Evolutionary conservation across 768 basidiomycete species (phyloP), one percentile per base, ranked within the genome.

Genomic region (Symmetrospora coprosmae): DNA sequence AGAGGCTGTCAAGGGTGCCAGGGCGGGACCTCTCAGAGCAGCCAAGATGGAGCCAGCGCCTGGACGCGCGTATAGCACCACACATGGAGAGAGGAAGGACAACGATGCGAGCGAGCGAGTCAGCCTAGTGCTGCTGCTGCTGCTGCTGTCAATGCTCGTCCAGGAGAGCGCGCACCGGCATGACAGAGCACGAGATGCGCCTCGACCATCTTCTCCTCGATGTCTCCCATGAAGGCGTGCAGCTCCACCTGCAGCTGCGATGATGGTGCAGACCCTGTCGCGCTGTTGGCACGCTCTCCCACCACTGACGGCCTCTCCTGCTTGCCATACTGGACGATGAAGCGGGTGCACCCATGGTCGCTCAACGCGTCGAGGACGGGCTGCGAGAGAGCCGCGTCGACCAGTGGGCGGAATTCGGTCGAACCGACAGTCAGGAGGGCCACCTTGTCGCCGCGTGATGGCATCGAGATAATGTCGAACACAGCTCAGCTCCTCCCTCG

Each of bases 41-140:
- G 92, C 87, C 30, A 97, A 78, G 67, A 97, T 90, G 3, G 92
- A 94, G 11, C 92, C 92, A 21, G 92, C 85, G 51, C 92, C 92
- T 96, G 62, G 11, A 21, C 23, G 23, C 33, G 45, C 11, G 19
- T 5, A 19, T 0, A 21, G n/a, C n/a, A n/a, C n/a, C n/a, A n/a
- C 43, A 37, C 28, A 2, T 30, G 30, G 13, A 46, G 45, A 46
- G 23, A 21, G 25, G 25, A 27, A 9, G 25, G 9, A 27, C 25
- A 46, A 9, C 45, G 21, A 27, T n/a, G 19, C n/a, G 8, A 7
- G 34, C 38, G 17, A 21, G 13, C 4, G 25, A 3, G 37, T 21
- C 11, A 38, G n/a, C 21, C 7, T 11, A 16, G 19, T 1, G 28
- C 17, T 46, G 2, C n/a, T 5, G n/a, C 1, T 27, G 21, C n/a